A percentile compares a stretch with the other conserved stretches of the same genome.
Conservation (phyloP, 371 early-diverging fungal species). For the Mortierella sp. region DNA sequence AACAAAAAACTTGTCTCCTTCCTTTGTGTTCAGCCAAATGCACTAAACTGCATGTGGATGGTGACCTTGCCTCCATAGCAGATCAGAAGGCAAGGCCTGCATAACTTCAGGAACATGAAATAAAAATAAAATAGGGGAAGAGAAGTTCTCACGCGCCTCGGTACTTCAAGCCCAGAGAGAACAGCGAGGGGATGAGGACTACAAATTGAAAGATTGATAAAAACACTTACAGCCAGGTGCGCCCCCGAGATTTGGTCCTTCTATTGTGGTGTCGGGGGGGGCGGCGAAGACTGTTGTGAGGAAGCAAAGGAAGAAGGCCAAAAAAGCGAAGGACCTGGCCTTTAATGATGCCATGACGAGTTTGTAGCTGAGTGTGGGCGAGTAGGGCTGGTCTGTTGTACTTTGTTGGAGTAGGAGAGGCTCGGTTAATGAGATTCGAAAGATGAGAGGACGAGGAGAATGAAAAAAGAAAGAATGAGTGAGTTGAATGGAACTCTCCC, state of each 20-base stretch:
- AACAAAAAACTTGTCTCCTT: too few relatives aligned
- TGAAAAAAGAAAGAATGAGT: background rate
- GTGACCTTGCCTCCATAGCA: too few relatives aligned
- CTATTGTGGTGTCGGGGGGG: background rate
- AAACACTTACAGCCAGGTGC: constrained; percentile 24
- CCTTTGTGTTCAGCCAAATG: too few relatives aligned
- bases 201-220: too few relatives aligned
- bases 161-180: too few relatives aligned
- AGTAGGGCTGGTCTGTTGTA: background rate
- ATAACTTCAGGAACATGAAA: background rate
- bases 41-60: background rate
- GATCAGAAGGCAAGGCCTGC: background rate
- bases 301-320: constrained; percentile 45
- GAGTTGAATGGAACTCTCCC: background rate
- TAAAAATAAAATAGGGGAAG: background rate
- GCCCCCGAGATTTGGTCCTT: constrained; percentile 1
- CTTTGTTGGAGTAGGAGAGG: background rate
- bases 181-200: too few relatives aligned
- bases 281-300: constrained; percentile 28
- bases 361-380: background rate
- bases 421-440: too few relatives aligned
- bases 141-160: background rate
- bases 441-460: background rate
- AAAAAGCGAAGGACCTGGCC: constrained; percentile 35
- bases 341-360: constrained; percentile 32